Percentiles rank a stretch among this genome's conserved stretches.
These are phyloP conservation scores for Calonectria honghensis DNA, from an alignment of 2,329 filamentous ascomycete species.

Conservation along the genomic window DNA sequence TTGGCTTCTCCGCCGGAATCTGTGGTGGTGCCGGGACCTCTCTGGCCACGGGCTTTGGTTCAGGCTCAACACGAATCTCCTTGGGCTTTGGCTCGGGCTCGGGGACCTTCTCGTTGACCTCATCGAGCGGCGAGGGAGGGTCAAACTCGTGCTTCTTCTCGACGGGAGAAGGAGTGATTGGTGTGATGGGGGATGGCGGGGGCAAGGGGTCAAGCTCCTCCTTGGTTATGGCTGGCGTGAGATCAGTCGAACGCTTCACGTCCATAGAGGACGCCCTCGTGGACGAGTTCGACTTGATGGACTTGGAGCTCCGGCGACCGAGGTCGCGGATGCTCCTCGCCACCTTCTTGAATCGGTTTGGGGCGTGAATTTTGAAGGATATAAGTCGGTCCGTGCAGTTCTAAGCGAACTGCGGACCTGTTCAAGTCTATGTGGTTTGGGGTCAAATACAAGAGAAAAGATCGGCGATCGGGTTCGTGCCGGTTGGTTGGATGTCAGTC, in stretches of 20 bases:
- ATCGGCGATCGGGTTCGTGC: slow-evolving; percentile 19
- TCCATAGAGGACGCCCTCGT: slow-evolving; percentile 35
- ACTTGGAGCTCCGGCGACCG: slow-evolving; percentile 38
- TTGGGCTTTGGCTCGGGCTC: not conserved
- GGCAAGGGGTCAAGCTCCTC: slow-evolving; percentile 10
- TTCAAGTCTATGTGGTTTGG: slow-evolving; percentile 9
- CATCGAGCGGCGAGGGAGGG: slow-evolving; percentile 6
- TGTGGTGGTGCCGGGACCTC: not conserved
- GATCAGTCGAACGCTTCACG: slow-evolving; percentile 5
- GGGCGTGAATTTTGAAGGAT: slow-evolving; percentile 32
- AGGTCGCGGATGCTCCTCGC: slow-evolving; percentile 36
- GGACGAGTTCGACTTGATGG: slow-evolving; percentile 34
- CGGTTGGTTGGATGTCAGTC: slow-evolving; percentile 6
- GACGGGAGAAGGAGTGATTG: slow-evolving; percentile 17
- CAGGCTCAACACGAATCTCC: not conserved
- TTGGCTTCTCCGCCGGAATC: slow-evolving; percentile 8
- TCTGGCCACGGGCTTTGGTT: not conserved
- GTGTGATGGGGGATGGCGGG: slow-evolving; percentile 7
- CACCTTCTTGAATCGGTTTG: slow-evolving; percentile 37
- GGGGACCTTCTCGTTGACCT: slow-evolving; percentile 8
- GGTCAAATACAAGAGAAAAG: not conserved
- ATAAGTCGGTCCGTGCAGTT: slow-evolving; percentile 24
- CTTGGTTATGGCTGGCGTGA: slow-evolving; percentile 20
- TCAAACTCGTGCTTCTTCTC: slow-evolving; percentile 13
- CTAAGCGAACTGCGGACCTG: slow-evolving; percentile 29